Conservation (phyloP, 192 early-diverging fungal species). For the Podila verticillata region DNA sequence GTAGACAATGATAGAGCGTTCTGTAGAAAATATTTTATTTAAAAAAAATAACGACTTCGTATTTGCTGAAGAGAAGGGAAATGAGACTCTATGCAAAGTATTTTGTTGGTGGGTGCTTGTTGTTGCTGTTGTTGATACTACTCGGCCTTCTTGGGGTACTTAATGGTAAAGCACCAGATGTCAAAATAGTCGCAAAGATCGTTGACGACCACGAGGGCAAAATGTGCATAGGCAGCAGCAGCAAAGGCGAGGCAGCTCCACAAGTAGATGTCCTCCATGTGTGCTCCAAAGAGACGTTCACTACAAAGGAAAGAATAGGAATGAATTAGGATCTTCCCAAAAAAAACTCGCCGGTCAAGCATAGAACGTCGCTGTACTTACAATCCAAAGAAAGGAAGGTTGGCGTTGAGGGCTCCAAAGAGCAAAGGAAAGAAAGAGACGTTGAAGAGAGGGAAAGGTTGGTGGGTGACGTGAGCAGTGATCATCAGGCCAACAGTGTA, state of each 20-base stretch:
- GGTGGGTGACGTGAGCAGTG: conserved; percentile 85
- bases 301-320: conserved; percentile 26
- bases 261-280: conserved; percentile 62
- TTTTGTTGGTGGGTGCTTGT: neutral
- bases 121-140: conserved; percentile 8
- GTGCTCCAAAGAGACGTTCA: conserved; percentile 57
- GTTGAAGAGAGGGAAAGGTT: conserved; percentile 82
- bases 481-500: conserved; percentile 88
- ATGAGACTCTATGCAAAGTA: neutral
- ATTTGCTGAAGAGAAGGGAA: neutral
- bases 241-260: conserved; percentile 68
- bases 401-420: conserved; percentile 68
- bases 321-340: neutral
- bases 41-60: conserved; percentile 1
- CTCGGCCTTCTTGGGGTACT: conserved; percentile 65
- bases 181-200: conserved; percentile 80
- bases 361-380: conserved; percentile 31
- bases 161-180: conserved; percentile 84
- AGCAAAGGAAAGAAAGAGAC: conserved; percentile 69
- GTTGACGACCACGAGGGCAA: conserved; percentile 74
- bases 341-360: neutral
- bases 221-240: conserved; percentile 71
- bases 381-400: conserved; percentile 56
- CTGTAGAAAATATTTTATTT: neutral
- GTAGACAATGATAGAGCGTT: neutral